Evolutionary conservation across 306 rosid species (phyloP).

Genomic region (Abrus pulchellus): DNA sequence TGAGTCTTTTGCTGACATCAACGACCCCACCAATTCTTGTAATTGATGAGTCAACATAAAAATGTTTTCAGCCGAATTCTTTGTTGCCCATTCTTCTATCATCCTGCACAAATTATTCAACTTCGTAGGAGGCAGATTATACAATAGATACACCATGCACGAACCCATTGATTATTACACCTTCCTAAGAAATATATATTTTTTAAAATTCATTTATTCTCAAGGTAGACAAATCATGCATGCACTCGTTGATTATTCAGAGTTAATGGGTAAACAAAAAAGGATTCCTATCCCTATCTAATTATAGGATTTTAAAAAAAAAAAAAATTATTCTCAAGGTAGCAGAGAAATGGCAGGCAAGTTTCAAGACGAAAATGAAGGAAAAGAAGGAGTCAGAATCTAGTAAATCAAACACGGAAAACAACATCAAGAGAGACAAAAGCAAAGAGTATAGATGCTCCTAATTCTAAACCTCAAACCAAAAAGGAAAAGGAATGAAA

Average conservation of each 20-base stretch:
- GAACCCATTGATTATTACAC: neutral
- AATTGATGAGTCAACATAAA: constrained; percentile 77
- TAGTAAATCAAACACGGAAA: constrained; percentile 3
- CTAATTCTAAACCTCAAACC: constrained; percentile 30
- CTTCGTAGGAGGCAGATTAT: neutral
- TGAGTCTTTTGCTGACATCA: constrained; percentile 61
- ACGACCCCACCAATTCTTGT: constrained; percentile 60
- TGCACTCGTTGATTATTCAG: neutral
- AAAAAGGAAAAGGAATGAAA: neutral
- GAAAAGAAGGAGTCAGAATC: constrained; percentile 21
- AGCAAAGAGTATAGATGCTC: constrained; percentile 17
- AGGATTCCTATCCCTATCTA: neutral
- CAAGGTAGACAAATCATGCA: constrained; percentile 4
- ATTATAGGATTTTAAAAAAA: neutral
- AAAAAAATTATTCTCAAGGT: neutral
- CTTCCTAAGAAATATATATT: too few relatives aligned
- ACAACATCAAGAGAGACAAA: neutral
- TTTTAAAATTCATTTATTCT: too few relatives aligned
- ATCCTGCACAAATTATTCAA: constrained; percentile 65
- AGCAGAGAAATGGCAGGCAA: constrained; percentile 6
- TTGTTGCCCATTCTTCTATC: constrained; percentile 75
- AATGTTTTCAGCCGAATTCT: constrained; percentile 76
- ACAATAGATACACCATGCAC: constrained; percentile 7
- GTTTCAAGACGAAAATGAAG: constrained; percentile 14
- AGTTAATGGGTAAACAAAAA: neutral